Conservation (phyloP, 306 rosid genomes). For the Datisca glomerata region DNA sequence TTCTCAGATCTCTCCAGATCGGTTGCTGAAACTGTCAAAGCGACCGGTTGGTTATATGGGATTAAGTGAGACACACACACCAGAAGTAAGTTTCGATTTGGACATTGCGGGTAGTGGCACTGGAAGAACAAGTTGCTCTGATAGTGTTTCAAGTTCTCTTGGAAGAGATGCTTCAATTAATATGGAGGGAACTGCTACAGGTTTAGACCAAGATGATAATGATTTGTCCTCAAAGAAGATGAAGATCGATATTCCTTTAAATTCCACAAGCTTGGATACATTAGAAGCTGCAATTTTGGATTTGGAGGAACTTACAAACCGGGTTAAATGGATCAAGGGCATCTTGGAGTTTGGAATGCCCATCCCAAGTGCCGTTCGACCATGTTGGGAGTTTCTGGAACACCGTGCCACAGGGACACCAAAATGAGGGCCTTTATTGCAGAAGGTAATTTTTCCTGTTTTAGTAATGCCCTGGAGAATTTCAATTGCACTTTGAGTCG, state of each 20-base stretch:
- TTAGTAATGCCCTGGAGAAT: too few relatives aligned
- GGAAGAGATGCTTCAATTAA: slow-evolving; percentile 15
- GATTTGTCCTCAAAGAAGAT: slow-evolving; percentile 26
- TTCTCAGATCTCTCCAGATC: slow-evolving; percentile 6
- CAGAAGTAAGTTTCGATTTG: slow-evolving; percentile 9
- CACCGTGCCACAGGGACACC: too few relatives aligned
- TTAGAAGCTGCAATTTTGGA: slow-evolving; percentile 55
- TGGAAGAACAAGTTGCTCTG: slow-evolving; percentile 19
- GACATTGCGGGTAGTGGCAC: slow-evolving; percentile 7
- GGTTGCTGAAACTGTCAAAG: slow-evolving; percentile 7
- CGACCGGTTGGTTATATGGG: slow-evolving; percentile 1
- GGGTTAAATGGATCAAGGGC: slow-evolving; percentile 56
- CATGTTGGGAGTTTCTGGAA: slow-evolving; percentile 45
- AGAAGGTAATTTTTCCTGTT: too few relatives aligned
- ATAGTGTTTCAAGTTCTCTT: slow-evolving; percentile 15
- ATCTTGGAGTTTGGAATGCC: slow-evolving; percentile 34
- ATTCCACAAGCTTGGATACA: slow-evolving; percentile 32
- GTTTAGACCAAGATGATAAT: slow-evolving; percentile 9
- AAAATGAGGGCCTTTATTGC: too few relatives aligned
- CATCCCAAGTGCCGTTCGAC: slow-evolving; percentile 14
- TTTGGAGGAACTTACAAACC: slow-evolving; percentile 65
- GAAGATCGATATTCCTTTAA: slow-evolving; percentile 24
- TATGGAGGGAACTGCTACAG: slow-evolving; percentile 10
- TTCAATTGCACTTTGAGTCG: too few relatives aligned
- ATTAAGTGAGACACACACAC: slow-evolving; percentile 7